Conservation (phyloP, 805 yeast species). For the Lachancea lanzarotensis region DNA sequence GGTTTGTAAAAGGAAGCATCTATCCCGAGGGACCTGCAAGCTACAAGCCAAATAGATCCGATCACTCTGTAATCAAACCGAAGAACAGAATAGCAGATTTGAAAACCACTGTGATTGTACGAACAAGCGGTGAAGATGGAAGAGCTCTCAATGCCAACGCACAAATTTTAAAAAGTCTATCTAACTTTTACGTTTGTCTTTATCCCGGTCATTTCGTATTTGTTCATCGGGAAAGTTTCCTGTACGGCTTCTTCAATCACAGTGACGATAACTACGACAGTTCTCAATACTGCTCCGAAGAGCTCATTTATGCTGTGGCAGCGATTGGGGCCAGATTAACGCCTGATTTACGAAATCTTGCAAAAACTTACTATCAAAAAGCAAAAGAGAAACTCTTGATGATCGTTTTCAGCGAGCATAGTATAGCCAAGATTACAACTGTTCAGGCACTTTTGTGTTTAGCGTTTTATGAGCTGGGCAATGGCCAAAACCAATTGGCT, state of each 20-base stretch:
- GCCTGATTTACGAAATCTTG: conserved; percentile 36
- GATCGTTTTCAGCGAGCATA: conserved; percentile 33
- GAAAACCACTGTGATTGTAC: conserved; percentile 30
- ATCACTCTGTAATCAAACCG: background rate
- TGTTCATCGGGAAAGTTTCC: conserved; percentile 56
- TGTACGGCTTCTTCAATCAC: conserved; percentile 55
- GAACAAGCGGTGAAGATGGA: conserved; percentile 14
- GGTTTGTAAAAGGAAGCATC: conserved; percentile 28
- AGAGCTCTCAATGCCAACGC: conserved; percentile 26
- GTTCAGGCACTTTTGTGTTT: conserved; percentile 53
- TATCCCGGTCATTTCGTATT: conserved; percentile 60
- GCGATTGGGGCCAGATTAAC: conserved; percentile 52
- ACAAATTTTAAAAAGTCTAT: conserved; percentile 26
- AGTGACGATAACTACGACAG: conserved; percentile 35
- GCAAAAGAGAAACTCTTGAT: conserved; percentile 40
- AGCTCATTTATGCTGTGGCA: conserved; percentile 49
- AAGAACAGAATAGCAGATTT: conserved; percentile 30
- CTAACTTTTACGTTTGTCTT: conserved; percentile 50
- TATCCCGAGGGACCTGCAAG: conserved; percentile 32
- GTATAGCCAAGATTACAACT: conserved; percentile 42
- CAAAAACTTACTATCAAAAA: conserved; percentile 40
- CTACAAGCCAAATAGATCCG: conserved; percentile 16
- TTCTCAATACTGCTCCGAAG: conserved; percentile 49
- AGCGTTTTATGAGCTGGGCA: conserved; percentile 56
- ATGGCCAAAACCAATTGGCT: conserved; percentile 50